Percentiles rank a stretch among this genome's conserved stretches.
Conservation (phyloP, 1,284 basidiomycete species). For the Phellopilus nigrolimitatus region DNA sequence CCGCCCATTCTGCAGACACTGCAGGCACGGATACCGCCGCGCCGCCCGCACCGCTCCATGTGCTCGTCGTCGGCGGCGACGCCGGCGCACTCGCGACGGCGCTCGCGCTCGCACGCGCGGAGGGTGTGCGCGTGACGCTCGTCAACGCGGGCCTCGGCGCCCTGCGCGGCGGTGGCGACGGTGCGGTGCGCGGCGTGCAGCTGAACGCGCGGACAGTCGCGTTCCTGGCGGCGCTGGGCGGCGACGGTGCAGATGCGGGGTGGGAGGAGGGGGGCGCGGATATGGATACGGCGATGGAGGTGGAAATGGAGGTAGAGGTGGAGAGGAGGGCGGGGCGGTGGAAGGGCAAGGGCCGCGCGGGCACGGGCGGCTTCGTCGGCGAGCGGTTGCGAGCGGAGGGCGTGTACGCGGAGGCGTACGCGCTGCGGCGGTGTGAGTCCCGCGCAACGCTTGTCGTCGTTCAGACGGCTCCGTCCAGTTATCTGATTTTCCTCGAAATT, state of each 20-base stretch:
- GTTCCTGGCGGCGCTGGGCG: not conserved
- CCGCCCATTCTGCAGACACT: too few species aligned
- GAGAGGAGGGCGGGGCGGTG: not conserved
- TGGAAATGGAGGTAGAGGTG: not conserved
- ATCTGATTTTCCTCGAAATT: not conserved
- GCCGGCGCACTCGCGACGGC: constrained; percentile 4
- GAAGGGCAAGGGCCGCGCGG: not conserved
- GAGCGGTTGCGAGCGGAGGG: not conserved
- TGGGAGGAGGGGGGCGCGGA: too few species aligned
- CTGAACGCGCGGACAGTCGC: not conserved
- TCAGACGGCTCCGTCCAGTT: not conserved
- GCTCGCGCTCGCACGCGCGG: constrained; percentile 1
- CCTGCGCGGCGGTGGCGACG: not conserved
- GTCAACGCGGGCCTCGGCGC: constrained; percentile 3
- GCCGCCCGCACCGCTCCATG: too few species aligned
- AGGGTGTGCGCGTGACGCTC: constrained; percentile 3
- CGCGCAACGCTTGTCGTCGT: too few species aligned
- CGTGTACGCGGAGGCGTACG: not conserved
- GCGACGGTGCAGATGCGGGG: too few species aligned
- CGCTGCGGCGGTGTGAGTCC: not conserved
- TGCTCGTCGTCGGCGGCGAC: constrained; percentile 12
- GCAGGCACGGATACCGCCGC: too few species aligned
- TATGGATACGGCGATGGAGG: not conserved
- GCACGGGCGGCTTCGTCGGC: not conserved
- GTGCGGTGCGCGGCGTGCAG: not conserved